These are phyloP conservation scores for Lactarius indigo DNA, from an alignment of 768 basidiomycete species.

Conservation along the genomic window DNA sequence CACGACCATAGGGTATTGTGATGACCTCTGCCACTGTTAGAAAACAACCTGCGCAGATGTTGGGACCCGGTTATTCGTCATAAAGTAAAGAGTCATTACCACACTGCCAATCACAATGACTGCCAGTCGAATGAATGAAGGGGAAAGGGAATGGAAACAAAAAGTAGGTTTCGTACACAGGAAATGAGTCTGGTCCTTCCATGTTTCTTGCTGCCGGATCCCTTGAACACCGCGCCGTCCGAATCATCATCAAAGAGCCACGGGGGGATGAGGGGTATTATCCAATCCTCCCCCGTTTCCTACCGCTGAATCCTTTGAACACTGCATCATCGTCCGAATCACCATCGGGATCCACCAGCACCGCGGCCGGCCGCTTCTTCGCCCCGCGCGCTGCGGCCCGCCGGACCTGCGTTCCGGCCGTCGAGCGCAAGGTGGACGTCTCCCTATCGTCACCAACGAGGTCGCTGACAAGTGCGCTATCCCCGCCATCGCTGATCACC, in stretches of 20 bases:
- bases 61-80: too few relatives aligned
- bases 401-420: slow-evolving; percentile 27
- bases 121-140: too few relatives aligned
- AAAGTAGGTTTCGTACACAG: background rate
- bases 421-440: slow-evolving; percentile 29
- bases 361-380: slow-evolving; percentile 15
- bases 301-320: slow-evolving; percentile 56
- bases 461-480: background rate
- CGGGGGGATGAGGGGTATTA: background rate
- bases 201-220: too few relatives aligned
- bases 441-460: slow-evolving; percentile 5
- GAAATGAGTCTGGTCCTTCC: too few relatives aligned
- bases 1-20: too few relatives aligned
- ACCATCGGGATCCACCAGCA: slow-evolving; percentile 44
- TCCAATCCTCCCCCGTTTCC: slow-evolving; percentile 27
- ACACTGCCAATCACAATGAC: too few relatives aligned
- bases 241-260: too few relatives aligned
- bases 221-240: too few relatives aligned
- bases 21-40: too few relatives aligned
- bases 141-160: background rate
- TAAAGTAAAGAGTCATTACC: too few relatives aligned
- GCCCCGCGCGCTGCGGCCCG: slow-evolving; percentile 18
- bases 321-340: slow-evolving; percentile 67
- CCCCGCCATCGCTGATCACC: background rate
- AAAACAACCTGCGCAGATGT: too few relatives aligned